Evolutionary conservation across 2,329 filamentous ascomycete species (phyloP).

Genomic region (Hypoxylon sp.): DNA sequence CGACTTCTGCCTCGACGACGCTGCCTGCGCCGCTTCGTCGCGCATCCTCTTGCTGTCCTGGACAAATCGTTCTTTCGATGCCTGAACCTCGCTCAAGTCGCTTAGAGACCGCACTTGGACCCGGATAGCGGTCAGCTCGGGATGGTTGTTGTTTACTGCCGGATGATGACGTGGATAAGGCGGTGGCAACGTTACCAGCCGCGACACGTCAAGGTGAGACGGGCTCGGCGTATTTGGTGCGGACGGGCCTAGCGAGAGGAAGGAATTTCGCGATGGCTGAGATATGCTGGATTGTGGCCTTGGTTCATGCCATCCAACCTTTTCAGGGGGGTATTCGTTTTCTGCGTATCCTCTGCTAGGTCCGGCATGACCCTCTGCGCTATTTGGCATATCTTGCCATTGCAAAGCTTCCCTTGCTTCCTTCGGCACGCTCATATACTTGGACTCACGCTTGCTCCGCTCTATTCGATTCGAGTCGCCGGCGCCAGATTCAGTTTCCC

Average conservation of each 20-base stretch:
- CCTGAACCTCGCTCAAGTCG: conserved; percentile 75
- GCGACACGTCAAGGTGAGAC: conserved; percentile 81
- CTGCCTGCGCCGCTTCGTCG: conserved; percentile 61
- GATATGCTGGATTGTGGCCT: conserved; percentile 53
- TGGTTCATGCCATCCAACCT: conserved; percentile 62
- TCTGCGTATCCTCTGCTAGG: conserved; percentile 53
- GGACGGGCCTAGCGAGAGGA: conserved; percentile 51
- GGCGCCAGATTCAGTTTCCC: conserved; percentile 84
- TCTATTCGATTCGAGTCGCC: conserved; percentile 71
- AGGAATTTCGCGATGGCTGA: conserved; percentile 53
- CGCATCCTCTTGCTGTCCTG: conserved; percentile 64
- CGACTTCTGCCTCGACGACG: conserved; percentile 64
- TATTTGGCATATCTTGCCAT: conserved; percentile 62
- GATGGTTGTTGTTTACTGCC: conserved; percentile 94
- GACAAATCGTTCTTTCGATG: conserved; percentile 69
- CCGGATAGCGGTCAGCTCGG: conserved; percentile 81
- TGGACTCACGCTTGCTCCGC: conserved; percentile 87
- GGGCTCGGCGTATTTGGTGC: conserved; percentile 57
- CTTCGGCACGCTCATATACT: conserved; percentile 92
- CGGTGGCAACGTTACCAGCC: conserved; percentile 90
- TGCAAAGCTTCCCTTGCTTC: conserved; percentile 77
- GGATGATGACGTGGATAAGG: conserved; percentile 95
- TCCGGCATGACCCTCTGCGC: conserved; percentile 46
- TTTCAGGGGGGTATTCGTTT: conserved; percentile 63
- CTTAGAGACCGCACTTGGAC: conserved; percentile 76